Evolutionary conservation across 73 alveolate genomes (phyloP).

Genomic region (Paramecium pentaurelia): DNA sequence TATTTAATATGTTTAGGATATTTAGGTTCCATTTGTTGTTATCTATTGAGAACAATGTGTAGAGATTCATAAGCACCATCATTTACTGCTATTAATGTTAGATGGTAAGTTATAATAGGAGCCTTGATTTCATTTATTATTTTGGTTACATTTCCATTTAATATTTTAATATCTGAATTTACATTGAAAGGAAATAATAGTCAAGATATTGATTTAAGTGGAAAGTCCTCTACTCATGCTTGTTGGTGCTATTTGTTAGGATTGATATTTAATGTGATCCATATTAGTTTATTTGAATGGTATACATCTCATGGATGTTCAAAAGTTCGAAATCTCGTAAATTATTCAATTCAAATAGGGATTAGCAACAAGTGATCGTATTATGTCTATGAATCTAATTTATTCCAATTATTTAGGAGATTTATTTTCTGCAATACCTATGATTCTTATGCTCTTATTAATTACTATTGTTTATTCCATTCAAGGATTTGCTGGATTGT

Average conservation of each 20-base stretch:
- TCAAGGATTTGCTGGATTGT: neutral
- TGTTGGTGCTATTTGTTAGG: slow-evolving; percentile 34
- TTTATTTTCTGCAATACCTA: slow-evolving; percentile 7
- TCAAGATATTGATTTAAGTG: neutral
- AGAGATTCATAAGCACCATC: slow-evolving; percentile 15
- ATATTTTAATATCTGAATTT: neutral
- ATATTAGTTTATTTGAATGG: slow-evolving; percentile 43
- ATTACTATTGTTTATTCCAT: neutral
- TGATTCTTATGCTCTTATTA: neutral
- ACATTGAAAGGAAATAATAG: neutral
- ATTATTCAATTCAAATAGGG: neutral
- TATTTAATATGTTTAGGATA: neutral
- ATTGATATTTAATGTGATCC: neutral
- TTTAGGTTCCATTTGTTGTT: neutral
- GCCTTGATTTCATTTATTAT: neutral
- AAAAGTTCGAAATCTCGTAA: slow-evolving; percentile 13
- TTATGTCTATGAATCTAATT: slow-evolving; percentile 2
- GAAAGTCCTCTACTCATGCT: neutral
- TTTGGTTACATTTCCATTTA: neutral
- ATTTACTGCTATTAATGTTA: slow-evolving; percentile 5
- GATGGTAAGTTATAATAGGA: slow-evolving; percentile 32
- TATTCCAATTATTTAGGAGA: slow-evolving; percentile 33
- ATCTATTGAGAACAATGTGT: neutral
- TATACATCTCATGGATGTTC: slow-evolving; percentile 49
- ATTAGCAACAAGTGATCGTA: neutral